Conservation (phyloP, 371 early-diverging fungal genomes). For the Mucor velutinosus region DNA sequence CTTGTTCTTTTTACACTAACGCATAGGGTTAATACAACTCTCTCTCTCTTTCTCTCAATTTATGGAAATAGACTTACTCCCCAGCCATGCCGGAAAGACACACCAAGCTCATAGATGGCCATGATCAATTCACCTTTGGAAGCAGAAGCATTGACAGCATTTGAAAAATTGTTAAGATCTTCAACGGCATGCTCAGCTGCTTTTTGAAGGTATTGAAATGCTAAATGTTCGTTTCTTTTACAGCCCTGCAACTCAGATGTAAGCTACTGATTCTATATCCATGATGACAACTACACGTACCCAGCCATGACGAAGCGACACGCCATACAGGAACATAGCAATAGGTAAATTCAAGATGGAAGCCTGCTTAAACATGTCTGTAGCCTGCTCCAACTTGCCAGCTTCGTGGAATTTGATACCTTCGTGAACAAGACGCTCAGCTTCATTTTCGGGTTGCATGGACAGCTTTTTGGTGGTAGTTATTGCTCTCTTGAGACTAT, state of each 20-base stretch:
- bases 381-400: conserved; percentile 68
- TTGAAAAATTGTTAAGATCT: conserved; percentile 35
- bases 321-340: conserved; percentile 81
- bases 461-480: conserved; percentile 15
- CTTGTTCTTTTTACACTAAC: conserved; percentile 66
- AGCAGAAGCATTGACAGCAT: conserved; percentile 28
- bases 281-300: conserved; percentile 18
- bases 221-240: conserved; percentile 62
- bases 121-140: conserved; percentile 69
- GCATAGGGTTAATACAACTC: not conserved
- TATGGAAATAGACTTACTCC: conserved; percentile 59
- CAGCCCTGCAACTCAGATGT: conserved; percentile 56
- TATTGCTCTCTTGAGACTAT: not conserved
- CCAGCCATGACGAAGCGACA: conserved; percentile 89
- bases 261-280: not conserved
- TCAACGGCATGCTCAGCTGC: conserved; percentile 76
- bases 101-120: conserved; percentile 86
- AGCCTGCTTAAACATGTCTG: conserved; percentile 71
- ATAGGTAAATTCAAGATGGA: conserved; percentile 66
- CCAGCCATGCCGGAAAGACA: conserved; percentile 89
- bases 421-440: conserved; percentile 40
- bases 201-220: conserved; percentile 74
- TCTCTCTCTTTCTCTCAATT: too few relatives aligned
- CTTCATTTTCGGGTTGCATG: conserved; percentile 10
- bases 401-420: conserved; percentile 71